phyloP scores from a whole-genome alignment of 2,329 filamentous ascomycete genomes.

The Lasiodiplodia sp. region DNA sequence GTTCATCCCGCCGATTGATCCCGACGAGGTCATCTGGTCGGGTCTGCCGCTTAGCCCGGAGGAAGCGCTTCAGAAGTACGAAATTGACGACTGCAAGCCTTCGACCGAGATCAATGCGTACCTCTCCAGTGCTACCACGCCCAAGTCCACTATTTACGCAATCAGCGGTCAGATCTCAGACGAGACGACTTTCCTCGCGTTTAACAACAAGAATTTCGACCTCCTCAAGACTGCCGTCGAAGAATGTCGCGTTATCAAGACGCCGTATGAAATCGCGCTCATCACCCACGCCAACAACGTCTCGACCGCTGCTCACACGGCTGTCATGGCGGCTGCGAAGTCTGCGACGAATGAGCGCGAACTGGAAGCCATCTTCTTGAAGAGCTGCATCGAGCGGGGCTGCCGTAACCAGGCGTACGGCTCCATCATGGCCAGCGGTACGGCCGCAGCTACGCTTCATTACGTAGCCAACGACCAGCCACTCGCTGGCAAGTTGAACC shows the following conservation, averaged over 20 bases:
- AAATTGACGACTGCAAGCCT: constrained; percentile 73
- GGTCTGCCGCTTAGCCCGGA: constrained; percentile 80
- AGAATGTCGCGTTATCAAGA: constrained; percentile 80
- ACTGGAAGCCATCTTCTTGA: constrained; percentile 81
- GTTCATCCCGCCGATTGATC: constrained; percentile 88
- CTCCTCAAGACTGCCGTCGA: constrained; percentile 73
- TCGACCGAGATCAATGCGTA: constrained; percentile 77
- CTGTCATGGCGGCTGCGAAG: constrained; percentile 69
- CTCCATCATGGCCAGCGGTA: constrained; percentile 82
- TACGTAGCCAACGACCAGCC: constrained; percentile 67
- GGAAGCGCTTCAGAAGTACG: constrained; percentile 74
- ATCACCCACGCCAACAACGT: constrained; percentile 83
- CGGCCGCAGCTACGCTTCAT: constrained; percentile 76
- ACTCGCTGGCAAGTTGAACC: constrained; percentile 71
- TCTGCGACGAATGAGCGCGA: constrained; percentile 79
- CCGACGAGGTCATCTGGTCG: constrained; percentile 92
- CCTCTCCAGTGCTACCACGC: constrained; percentile 62
- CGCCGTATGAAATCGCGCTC: constrained; percentile 82
- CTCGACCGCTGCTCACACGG: constrained; percentile 77
- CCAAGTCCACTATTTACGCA: constrained; percentile 68
- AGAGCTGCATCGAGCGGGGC: constrained; percentile 75
- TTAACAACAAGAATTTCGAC: constrained; percentile 67
- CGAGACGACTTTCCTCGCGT: constrained; percentile 73
- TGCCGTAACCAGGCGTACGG: constrained; percentile 87
- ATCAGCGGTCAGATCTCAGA: constrained; percentile 81